Percentiles rank a stretch among this genome's conserved stretches.
Evolutionary conservation across 306 rosid species (phyloP).

Genomic region (Trichosanthes truncata): DNA sequence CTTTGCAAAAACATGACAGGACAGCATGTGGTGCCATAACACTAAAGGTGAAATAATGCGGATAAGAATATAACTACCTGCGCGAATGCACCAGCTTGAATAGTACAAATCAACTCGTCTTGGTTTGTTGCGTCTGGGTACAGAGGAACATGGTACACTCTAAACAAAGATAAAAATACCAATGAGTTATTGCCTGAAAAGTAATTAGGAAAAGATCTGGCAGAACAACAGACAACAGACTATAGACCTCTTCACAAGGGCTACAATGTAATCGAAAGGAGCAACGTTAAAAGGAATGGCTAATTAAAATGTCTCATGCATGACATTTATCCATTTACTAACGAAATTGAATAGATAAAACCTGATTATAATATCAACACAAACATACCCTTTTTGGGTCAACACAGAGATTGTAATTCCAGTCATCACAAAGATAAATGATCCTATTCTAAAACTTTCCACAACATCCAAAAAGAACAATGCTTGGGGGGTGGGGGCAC

Average conservation of each 20-base stretch:
- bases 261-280: too few species aligned
- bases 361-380: neutral
- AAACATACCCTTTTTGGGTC: neutral
- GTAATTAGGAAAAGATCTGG: neutral
- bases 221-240: neutral
- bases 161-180: neutral
- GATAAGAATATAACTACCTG: conserved; percentile 24
- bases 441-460: neutral
- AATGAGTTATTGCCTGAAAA: neutral
- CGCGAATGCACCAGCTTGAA: conserved; percentile 56
- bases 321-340: neutral
- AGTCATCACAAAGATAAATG: neutral
- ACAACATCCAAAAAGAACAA: neutral
- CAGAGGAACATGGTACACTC: conserved; percentile 45
- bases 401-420: neutral
- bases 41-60: neutral
- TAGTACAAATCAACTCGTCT: conserved; percentile 52
- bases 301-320: neutral
- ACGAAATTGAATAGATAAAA: neutral
- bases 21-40: neutral
- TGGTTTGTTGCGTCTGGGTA: conserved; percentile 45
- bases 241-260: neutral
- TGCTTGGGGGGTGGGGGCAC: neutral
- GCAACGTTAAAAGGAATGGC: neutral
- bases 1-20: neutral